phyloP scores from a whole-genome alignment of 1,284 basidiomycete species.

The Cryptococcus hybrid region DNA sequence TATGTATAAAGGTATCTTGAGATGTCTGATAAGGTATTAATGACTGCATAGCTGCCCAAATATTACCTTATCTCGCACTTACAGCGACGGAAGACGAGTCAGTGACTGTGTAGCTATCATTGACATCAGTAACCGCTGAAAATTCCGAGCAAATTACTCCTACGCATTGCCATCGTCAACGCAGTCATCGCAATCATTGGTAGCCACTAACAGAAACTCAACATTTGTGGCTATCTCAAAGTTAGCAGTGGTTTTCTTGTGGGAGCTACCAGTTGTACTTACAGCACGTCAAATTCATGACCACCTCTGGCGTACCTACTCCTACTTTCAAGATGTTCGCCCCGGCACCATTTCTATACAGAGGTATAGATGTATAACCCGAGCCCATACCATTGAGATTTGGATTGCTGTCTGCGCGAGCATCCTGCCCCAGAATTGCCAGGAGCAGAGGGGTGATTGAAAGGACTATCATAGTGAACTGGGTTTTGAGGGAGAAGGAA shows the following conservation, averaged over 20 bases:
- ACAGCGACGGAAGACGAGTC: conserved; percentile 24
- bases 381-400: conserved; percentile 28
- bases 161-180: conserved; percentile 15
- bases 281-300: conserved; percentile 41
- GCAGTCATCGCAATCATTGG: conserved; percentile 26
- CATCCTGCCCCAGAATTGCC: neutral
- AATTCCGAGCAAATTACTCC: neutral
- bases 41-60: neutral
- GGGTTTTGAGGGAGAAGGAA: neutral
- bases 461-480: neutral
- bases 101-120: conserved; percentile 3
- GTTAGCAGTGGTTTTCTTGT: conserved; percentile 1
- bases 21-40: conserved; percentile 2
- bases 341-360: conserved; percentile 31
- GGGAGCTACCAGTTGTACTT: conserved; percentile 13
- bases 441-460: neutral
- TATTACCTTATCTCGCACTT: conserved; percentile 1
- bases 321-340: conserved; percentile 34
- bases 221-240: conserved; percentile 34
- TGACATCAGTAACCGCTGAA: neutral
- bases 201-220: conserved; percentile 34
- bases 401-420: conserved; percentile 5
- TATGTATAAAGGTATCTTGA: conserved; percentile 22
- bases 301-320: conserved; percentile 32
- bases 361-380: conserved; percentile 26